phyloP scores from a whole-genome alignment of 2,329 filamentous ascomycete genomes.

The Orbilia ellipsospora region DNA sequence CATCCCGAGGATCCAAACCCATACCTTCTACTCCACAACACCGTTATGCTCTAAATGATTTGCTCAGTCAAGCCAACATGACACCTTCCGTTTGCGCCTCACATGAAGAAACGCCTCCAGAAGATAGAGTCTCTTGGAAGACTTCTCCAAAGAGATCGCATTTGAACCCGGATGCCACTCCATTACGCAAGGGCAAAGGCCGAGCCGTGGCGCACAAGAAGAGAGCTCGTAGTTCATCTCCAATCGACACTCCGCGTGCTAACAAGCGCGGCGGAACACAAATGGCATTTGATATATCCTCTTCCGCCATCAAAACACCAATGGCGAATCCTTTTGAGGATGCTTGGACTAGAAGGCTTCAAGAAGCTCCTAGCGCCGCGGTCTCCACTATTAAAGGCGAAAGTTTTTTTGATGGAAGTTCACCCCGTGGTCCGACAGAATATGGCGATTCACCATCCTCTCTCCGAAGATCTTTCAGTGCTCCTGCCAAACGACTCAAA shows the following conservation, averaged over 20 bases:
- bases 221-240: conserved; percentile 79
- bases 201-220: conserved; percentile 65
- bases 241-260: conserved; percentile 73
- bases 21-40: conserved; percentile 50
- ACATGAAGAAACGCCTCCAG: conserved; percentile 65
- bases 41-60: conserved; percentile 45
- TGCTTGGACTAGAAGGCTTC: conserved; percentile 73
- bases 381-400: conserved; percentile 26
- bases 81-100: conserved; percentile 38
- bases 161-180: conserved; percentile 61
- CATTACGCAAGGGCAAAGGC: conserved; percentile 65
- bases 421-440: conserved; percentile 19
- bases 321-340: conserved; percentile 78
- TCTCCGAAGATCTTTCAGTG: conserved; percentile 57
- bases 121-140: conserved; percentile 73
- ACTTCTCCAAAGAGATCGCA: conserved; percentile 55
- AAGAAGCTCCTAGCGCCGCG: conserved; percentile 26
- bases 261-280: conserved; percentile 67
- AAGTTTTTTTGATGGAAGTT: conserved; percentile 50
- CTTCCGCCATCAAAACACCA: conserved; percentile 69
- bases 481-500: conserved; percentile 49
- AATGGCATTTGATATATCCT: conserved; percentile 69
- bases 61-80: conserved; percentile 43
- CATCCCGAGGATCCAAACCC: conserved; percentile 28
- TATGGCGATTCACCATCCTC: conserved; percentile 56